A percentile compares a stretch with the other conserved stretches of the same genome.
Evolutionary conservation across 176 grass and related monocot genomes (phyloP).

Genomic region (Alopecurus myosuroides): DNA sequence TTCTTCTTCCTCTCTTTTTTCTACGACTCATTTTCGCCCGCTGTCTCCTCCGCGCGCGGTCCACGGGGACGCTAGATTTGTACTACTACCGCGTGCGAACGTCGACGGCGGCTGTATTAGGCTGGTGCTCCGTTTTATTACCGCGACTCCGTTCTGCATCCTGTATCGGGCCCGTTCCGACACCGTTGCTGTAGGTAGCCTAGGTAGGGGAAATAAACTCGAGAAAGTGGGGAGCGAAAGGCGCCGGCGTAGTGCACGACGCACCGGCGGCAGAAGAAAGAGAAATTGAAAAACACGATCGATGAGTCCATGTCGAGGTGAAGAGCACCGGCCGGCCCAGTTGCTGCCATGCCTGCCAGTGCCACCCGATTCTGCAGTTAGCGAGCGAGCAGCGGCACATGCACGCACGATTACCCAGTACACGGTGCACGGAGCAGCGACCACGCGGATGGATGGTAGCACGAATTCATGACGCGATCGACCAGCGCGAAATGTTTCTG

Average conservation of each 20-base stretch:
- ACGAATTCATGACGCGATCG: background rate
- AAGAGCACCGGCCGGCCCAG: background rate
- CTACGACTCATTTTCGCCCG: background rate
- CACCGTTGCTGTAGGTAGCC: background rate
- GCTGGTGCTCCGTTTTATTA: too few species aligned
- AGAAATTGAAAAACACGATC: too few species aligned
- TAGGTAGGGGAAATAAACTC: background rate
- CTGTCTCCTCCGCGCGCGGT: background rate
- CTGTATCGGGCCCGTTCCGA: background rate
- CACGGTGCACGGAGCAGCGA: background rate
- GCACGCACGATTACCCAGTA: background rate
- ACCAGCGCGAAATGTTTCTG: background rate
- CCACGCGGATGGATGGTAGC: background rate
- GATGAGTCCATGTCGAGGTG: background rate
- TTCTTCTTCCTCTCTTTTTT: background rate
- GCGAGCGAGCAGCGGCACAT: background rate
- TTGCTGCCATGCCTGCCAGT: background rate
- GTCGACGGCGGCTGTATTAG: too few species aligned
- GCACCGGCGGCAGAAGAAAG: background rate
- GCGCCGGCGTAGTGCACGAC: slow-evolving; percentile 10
- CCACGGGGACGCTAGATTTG: background rate
- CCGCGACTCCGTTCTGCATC: too few species aligned
- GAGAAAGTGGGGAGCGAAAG: slow-evolving; percentile 28
- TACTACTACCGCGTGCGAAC: too few species aligned
- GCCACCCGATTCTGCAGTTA: background rate